Evolutionary conservation across 2,329 filamentous ascomycete genomes (phyloP), one percentile per base, ranked within the genome.

Genomic region (Hymenoscyphus scutula): DNA sequence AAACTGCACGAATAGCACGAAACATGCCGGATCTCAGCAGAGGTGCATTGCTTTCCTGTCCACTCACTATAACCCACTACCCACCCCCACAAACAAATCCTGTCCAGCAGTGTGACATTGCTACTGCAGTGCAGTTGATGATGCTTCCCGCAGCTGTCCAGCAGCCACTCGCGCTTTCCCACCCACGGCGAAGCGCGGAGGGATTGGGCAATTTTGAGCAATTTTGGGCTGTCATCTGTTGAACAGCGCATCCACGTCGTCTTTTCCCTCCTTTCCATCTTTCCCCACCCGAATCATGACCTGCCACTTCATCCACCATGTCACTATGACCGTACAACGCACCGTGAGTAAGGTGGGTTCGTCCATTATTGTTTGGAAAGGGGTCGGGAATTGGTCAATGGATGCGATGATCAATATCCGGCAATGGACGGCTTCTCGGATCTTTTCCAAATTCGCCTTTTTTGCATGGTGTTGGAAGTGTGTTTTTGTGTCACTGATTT

Each of bases 191-290:
- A 53, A 38, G 41, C 34, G 55, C n/a, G 8, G 27, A 41, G 25
- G 32, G 8, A 51, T 51, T 51, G 45, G 45, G 45, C 45, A 51
- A 51, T 51, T 51, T n/a, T n/a, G n/a, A n/a, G n/a, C n/a, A n/a
- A n/a, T n/a, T n/a, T 45, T 58, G 60, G 48, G 55, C 55, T 51
- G 61, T 63, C 58, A 63, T 53, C 57, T 57, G 58, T 23, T 53
- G 19, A 48, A 60, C 58, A 60, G 53, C 61, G 58, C 61, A 60
- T 63, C 45, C 34, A 37, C n/a, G 57, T 34, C 37, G 19, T 41
- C 34, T 58, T 53, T n/a, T n/a, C n/a, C n/a, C n/a, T n/a, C n/a
- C n/a, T n/a, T n/a, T n/a, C n/a, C n/a, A n/a, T n/a, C n/a, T n/a
- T n/a, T n/a, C n/a, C 32, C n/a, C 34, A 54, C 56, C 23, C 61